These are phyloP conservation scores for Trypanosomatidae sp. DNA, from an alignment of 208 protist genomes.

Conservation along the genomic window DNA sequence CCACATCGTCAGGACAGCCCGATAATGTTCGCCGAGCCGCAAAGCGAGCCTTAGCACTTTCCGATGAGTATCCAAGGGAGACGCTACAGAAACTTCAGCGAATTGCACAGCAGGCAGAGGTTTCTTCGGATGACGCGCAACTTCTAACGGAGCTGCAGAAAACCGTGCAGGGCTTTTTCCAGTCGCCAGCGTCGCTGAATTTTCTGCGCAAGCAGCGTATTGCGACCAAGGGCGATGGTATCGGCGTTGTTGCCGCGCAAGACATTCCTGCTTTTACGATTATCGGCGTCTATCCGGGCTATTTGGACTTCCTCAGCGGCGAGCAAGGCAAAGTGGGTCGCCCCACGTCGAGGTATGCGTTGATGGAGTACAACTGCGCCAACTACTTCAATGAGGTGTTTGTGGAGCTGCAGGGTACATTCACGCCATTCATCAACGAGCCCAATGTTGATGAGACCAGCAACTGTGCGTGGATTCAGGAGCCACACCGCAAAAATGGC, in stretches of 20 bases:
- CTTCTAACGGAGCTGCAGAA: conserved; percentile 34
- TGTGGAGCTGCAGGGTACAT: conserved; percentile 67
- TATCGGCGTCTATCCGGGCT: conserved; percentile 84
- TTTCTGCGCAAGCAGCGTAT: conserved; percentile 46
- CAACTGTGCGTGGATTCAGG: conserved; percentile 91
- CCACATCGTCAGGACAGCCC: conserved; percentile 8
- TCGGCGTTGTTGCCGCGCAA: conserved; percentile 62
- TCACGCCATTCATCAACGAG: conserved; percentile 90
- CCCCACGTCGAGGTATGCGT: conserved; percentile 62
- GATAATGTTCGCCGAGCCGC: conserved; percentile 49
- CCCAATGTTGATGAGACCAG: conserved; percentile 68
- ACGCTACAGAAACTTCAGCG: conserved; percentile 13
- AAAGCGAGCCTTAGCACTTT: conserved; percentile 41
- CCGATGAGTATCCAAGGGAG: conserved; percentile 46
- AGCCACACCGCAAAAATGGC: conserved; percentile 51
- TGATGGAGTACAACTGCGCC: conserved; percentile 87
- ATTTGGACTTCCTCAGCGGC: conserved; percentile 61
- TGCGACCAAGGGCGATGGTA: conserved; percentile 51
- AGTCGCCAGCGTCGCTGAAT: conserved; percentile 37
- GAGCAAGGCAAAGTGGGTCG: conserved; percentile 83
- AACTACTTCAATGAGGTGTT: conserved; percentile 87
- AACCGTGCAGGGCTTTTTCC: conserved; percentile 51
- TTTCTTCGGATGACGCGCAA: conserved; percentile 9
- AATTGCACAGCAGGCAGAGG: conserved; percentile 18
- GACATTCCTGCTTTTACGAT: conserved; percentile 75